Conservation (phyloP, 805 yeast species). For the Yamadazyma olivae region DNA sequence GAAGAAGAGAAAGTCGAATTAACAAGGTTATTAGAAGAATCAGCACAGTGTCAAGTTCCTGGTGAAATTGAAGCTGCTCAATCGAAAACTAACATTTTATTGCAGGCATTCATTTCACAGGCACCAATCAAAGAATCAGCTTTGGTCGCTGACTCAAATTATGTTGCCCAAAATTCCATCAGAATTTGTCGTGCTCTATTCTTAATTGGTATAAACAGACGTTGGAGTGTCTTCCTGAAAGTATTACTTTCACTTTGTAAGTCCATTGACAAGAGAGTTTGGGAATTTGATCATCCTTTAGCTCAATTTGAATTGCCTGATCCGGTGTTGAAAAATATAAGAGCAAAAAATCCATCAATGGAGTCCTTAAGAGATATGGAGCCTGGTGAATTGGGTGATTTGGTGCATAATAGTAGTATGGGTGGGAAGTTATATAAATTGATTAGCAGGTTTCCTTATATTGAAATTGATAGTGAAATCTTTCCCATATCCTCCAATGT, state of each 20-base stretch:
- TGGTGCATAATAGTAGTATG: conserved; percentile 78
- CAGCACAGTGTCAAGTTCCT: conserved; percentile 78
- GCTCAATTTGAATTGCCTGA: conserved; percentile 81
- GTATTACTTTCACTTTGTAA: conserved; percentile 79
- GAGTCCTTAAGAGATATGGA: conserved; percentile 72
- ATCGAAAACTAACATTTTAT: conserved; percentile 81
- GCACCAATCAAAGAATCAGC: conserved; percentile 75
- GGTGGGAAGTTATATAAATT: conserved; percentile 61
- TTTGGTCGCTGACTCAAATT: conserved; percentile 78
- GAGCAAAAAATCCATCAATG: conserved; percentile 63
- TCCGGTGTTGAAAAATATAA: conserved; percentile 58
- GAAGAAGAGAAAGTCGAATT: conserved; percentile 85
- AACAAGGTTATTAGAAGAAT: conserved; percentile 52
- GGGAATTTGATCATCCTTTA: conserved; percentile 92
- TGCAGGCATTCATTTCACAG: conserved; percentile 86
- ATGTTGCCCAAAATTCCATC: conserved; percentile 93
- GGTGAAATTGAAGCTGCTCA: conserved; percentile 72
- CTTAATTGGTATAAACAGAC: conserved; percentile 77
- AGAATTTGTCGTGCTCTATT: conserved; percentile 92
- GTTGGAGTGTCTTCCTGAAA: conserved; percentile 85
- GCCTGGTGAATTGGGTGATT: conserved; percentile 77
- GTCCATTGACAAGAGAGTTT: conserved; percentile 75
- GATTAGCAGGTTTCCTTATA: conserved; percentile 69
- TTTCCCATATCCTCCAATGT: conserved; percentile 88
- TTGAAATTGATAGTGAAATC: conserved; percentile 74